phyloP scores from a whole-genome alignment of 1,284 basidiomycete species.

The Fistulinella staudtii region DNA sequence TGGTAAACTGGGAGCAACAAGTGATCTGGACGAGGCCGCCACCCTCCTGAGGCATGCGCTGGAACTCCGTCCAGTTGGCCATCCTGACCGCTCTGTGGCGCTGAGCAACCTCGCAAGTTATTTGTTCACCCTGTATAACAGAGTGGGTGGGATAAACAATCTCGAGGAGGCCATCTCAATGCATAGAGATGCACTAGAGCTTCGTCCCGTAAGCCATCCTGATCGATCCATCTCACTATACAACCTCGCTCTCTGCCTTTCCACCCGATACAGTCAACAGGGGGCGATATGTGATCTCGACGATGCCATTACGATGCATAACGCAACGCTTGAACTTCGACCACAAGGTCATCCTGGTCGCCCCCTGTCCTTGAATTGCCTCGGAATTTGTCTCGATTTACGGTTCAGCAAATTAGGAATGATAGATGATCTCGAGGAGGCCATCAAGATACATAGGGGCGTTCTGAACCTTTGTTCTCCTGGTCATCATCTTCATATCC shows the following conservation, averaged over 20 bases:
- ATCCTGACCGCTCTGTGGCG: neutral
- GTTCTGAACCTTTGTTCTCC: neutral
- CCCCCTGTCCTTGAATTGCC: neutral
- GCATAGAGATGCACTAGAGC: neutral
- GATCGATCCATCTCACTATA: neutral
- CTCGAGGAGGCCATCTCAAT: slow-evolving; percentile 1
- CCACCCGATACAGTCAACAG: neutral
- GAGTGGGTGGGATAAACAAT: neutral
- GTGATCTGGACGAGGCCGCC: neutral
- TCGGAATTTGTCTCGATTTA: neutral
- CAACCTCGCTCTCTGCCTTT: neutral
- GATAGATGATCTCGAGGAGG: slow-evolving; percentile 2
- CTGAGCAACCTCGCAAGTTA: slow-evolving; percentile 3
- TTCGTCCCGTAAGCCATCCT: slow-evolving; percentile 1
- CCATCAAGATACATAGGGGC: neutral
- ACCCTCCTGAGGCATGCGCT: neutral
- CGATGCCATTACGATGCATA: neutral
- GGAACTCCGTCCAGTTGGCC: neutral
- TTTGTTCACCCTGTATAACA: neutral
- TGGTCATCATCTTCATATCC: neutral
- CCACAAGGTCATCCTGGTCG: slow-evolving; percentile 1
- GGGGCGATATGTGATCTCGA: neutral
- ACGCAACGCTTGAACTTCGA: slow-evolving; percentile 1
- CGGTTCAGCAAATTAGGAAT: neutral
- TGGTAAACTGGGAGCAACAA: neutral